Evolutionary conservation across 2,329 filamentous ascomycete species (phyloP).

Genomic region (Acephala macrosclerotiorum): DNA sequence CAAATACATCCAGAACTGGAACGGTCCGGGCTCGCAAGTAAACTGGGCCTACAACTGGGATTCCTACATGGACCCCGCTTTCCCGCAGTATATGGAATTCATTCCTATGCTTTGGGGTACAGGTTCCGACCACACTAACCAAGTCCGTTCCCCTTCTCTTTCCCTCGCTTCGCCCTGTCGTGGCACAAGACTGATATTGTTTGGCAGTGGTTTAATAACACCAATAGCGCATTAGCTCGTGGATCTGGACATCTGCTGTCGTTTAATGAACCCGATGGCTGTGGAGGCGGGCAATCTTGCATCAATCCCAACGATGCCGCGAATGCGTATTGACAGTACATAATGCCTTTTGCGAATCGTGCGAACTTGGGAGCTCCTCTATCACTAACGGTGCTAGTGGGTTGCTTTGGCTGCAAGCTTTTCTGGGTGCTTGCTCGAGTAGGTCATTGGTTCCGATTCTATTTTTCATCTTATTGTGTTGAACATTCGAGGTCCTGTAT

Average conservation of each 20-base stretch:
- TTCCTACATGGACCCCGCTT: conserved; percentile 50
- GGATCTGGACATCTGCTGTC: neutral
- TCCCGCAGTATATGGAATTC: conserved; percentile 58
- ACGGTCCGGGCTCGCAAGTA: conserved; percentile 25
- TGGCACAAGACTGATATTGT: too few relatives aligned
- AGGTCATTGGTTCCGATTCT: too few relatives aligned
- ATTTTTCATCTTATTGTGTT: too few relatives aligned
- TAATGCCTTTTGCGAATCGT: neutral
- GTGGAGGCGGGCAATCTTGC: neutral
- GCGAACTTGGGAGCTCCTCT: conserved; percentile 49
- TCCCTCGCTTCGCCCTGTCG: too few relatives aligned
- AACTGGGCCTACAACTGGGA: conserved; percentile 75
- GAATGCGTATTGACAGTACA: neutral
- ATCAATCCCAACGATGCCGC: neutral
- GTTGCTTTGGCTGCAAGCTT: conserved; percentile 49
- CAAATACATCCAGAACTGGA: conserved; percentile 28
- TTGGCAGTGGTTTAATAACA: neutral
- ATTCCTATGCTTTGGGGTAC: conserved; percentile 72
- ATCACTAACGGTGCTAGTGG: conserved; percentile 52
- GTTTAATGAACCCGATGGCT: neutral
- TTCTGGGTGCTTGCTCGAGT: conserved; percentile 38
- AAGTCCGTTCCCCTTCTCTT: conserved; percentile 32
- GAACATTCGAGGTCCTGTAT: too few relatives aligned
- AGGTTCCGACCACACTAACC: conserved; percentile 49
- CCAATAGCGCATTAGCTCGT: neutral